A percentile compares a stretch with the other conserved stretches of the same genome.
These are phyloP conservation scores for Sporobolomyces phaffii DNA, from an alignment of 768 basidiomycete species.

Conservation along the genomic window DNA sequence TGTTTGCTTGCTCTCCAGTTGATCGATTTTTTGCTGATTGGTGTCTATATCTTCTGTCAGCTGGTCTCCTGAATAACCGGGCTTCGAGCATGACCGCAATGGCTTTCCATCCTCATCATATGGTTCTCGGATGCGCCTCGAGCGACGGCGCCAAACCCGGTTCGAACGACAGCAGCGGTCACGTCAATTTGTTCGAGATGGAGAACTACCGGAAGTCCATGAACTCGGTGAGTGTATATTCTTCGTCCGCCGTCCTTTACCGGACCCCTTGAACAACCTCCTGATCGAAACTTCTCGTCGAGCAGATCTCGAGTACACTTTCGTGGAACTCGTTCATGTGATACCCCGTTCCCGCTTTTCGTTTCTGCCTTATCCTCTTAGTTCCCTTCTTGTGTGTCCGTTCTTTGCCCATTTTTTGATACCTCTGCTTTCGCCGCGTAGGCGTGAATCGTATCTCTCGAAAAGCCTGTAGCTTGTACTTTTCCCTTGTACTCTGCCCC, in stretches of 20 bases:
- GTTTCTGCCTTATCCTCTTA: background rate
- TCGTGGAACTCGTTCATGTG: conserved; percentile 17
- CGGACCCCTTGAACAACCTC: background rate
- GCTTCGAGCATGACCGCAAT: conserved; percentile 52
- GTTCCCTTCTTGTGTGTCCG: background rate
- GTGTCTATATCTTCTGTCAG: background rate
- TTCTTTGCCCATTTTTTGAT: background rate
- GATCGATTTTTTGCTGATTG: no score
- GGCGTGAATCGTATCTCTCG: background rate
- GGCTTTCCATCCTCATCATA: conserved; percentile 77
- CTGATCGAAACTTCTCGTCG: no score
- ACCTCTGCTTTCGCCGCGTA: background rate
- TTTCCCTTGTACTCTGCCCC: background rate
- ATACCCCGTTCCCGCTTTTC: background rate
- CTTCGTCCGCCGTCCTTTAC: no score
- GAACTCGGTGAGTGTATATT: conserved; percentile 6
- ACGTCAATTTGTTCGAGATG: conserved; percentile 37
- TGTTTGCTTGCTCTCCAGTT: no score
- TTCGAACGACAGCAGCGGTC: conserved; percentile 10
- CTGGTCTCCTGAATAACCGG: conserved; percentile 48
- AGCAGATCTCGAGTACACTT: conserved; percentile 4
- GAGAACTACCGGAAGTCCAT: conserved; percentile 21
- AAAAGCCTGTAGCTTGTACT: background rate
- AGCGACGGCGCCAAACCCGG: conserved; percentile 16
- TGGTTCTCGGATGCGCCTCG: conserved; percentile 52